A percentile compares a stretch with the other conserved stretches of the same genome.
Conservation (phyloP, 2,329 filamentous ascomycete genomes). For the Colletotrichum spinosum region DNA sequence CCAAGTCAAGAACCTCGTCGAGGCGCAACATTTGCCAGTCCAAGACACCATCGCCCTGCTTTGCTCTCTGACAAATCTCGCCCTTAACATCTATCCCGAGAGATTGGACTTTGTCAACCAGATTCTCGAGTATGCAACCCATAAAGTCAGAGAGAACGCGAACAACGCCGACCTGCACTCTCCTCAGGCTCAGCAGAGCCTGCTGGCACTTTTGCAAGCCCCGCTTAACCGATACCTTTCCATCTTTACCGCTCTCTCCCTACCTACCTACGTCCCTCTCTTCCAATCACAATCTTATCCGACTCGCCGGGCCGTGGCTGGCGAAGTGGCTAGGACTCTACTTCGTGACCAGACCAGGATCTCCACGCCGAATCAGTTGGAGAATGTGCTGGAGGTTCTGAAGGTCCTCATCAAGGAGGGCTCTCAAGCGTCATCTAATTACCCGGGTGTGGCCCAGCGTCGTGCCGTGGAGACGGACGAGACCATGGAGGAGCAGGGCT, state of each 20-base stretch:
- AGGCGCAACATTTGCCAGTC: constrained; percentile 89
- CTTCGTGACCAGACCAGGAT: constrained; percentile 86
- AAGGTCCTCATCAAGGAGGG: constrained; percentile 95
- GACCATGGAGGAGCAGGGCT: constrained; percentile 97
- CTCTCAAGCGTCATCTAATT: constrained; percentile 83
- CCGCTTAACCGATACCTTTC: constrained; percentile 92
- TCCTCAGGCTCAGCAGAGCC: constrained; percentile 84
- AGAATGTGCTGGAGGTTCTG: constrained; percentile 88
- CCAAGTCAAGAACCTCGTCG: constrained; percentile 93
- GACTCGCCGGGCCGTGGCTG: constrained; percentile 89
- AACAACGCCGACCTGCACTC: constrained; percentile 98
- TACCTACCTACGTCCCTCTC: constrained; percentile 92
- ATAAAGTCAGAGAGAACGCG: constrained; percentile 87
- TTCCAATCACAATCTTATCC: constrained; percentile 93
- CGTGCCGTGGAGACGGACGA: constrained; percentile 90
- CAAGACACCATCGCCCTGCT: constrained; percentile 94
- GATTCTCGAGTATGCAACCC: constrained; percentile 86
- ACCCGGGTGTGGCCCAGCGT: constrained; percentile 83
- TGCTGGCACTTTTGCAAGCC: constrained; percentile 89
- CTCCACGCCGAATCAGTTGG: constrained; percentile 80
- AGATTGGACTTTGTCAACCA: constrained; percentile 95
- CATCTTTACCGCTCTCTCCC: constrained; percentile 93
- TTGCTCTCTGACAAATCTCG: constrained; percentile 93
- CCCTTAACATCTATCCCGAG: constrained; percentile 95
- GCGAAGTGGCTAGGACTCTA: constrained; percentile 86